Percentiles rank a stretch among this genome's conserved stretches.
Evolutionary conservation across 139 green algal species (phyloP).

Genomic region (Coccomyxa sp.): DNA sequence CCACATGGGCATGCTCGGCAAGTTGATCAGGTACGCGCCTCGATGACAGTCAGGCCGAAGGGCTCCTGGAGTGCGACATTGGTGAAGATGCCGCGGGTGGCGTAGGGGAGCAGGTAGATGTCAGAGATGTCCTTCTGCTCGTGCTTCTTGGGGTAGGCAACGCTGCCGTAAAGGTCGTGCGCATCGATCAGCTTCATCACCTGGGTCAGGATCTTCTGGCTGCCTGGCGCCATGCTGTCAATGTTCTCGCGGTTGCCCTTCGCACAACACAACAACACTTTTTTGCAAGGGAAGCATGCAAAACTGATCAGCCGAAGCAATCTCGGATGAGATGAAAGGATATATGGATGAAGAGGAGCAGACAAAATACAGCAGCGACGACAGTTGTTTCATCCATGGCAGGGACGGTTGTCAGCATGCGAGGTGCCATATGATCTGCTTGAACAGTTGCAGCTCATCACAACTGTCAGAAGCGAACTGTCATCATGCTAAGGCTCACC

Average conservation of each 20-base stretch:
- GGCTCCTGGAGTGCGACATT: slow-evolving; percentile 88
- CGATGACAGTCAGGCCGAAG: slow-evolving; percentile 93
- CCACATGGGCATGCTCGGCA: too few relatives aligned
- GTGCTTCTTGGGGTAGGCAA: slow-evolving; percentile 90
- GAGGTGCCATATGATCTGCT: too few relatives aligned
- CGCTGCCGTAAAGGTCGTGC: slow-evolving; percentile 80
- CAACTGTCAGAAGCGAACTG: too few relatives aligned
- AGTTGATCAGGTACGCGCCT: slow-evolving; percentile 23
- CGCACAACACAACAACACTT: background rate
- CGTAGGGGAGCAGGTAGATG: slow-evolving; percentile 84
- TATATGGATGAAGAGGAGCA: too few relatives aligned
- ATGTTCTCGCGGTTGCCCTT: slow-evolving; percentile 87
- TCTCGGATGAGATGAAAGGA: background rate
- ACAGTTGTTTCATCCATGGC: too few relatives aligned
- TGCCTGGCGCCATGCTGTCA: slow-evolving; percentile 73
- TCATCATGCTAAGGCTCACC: slow-evolving; percentile 28
- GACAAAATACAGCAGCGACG: too few relatives aligned
- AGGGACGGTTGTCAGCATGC: too few relatives aligned
- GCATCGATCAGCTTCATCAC: slow-evolving; percentile 91
- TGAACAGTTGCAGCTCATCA: too few relatives aligned
- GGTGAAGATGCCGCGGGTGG: slow-evolving; percentile 82
- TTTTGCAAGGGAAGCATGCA: background rate
- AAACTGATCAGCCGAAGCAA: slow-evolving; percentile 16
- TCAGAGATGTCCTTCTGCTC: slow-evolving; percentile 78
- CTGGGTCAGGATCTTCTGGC: slow-evolving; percentile 66